A percentile compares a stretch with the other conserved stretches of the same genome.
Evolutionary conservation across 257 asterid species (phyloP).

Genomic region (Capsicum rhomboideum): DNA sequence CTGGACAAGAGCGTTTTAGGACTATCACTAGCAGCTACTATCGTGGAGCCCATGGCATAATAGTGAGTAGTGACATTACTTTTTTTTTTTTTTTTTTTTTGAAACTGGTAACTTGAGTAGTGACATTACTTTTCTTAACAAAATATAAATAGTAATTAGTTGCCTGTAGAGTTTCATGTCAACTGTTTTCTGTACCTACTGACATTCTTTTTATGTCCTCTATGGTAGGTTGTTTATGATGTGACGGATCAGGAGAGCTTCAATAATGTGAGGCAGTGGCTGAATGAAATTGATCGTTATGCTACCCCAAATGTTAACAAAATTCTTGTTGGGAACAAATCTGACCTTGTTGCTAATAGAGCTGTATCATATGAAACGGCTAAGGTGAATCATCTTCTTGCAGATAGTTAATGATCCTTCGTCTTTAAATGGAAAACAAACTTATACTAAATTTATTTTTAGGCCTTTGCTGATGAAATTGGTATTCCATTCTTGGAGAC

Average conservation of each 20-base stretch:
- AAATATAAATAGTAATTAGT: not conserved
- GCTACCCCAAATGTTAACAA: slow-evolving; percentile 86
- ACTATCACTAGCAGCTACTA: slow-evolving; percentile 56
- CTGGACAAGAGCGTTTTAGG: slow-evolving; percentile 56
- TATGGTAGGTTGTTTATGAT: slow-evolving; percentile 71
- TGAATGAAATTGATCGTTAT: slow-evolving; percentile 83
- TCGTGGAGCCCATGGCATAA: slow-evolving; percentile 52
- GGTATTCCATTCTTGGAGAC: slow-evolving; percentile 97
- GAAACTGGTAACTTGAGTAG: too few species aligned
- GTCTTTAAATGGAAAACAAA: not conserved
- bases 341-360: slow-evolving; percentile 72
- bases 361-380: slow-evolving; percentile 76
- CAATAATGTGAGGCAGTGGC: slow-evolving; percentile 92
- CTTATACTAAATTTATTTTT: slow-evolving; percentile 4
- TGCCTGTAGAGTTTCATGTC: not conserved
- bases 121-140: not conserved
- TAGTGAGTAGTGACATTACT: slow-evolving; percentile 34
- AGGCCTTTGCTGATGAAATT: slow-evolving; percentile 91
- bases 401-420: not conserved
- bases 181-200: not conserved
- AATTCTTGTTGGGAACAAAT: slow-evolving; percentile 82
- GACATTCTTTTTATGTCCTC: slow-evolving; percentile 1
- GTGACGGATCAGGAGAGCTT: slow-evolving; percentile 83
- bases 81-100: too few species aligned
- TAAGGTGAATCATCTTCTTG: slow-evolving; percentile 38